These are phyloP conservation scores for Pholiota molesta DNA, from an alignment of 768 basidiomycete species.

Conservation along the genomic window DNA sequence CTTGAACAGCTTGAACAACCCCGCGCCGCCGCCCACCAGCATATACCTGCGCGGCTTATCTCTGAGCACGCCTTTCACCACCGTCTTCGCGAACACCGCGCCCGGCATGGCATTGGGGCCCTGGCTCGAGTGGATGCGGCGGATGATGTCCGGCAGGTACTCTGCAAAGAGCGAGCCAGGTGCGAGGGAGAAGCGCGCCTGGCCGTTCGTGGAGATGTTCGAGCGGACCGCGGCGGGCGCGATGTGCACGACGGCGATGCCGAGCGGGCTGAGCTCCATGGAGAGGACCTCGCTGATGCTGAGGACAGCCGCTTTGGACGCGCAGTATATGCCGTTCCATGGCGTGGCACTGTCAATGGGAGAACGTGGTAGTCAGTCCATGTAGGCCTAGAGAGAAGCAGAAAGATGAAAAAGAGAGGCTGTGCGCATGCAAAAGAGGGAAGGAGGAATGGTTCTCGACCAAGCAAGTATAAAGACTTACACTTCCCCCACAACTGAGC, in stretches of 20 bases:
- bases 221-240: slow-evolving; percentile 67
- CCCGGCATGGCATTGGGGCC: slow-evolving; percentile 47
- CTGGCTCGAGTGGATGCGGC: slow-evolving; percentile 62
- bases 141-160: slow-evolving; percentile 55
- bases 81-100: slow-evolving; percentile 50
- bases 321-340: slow-evolving; percentile 59
- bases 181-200: slow-evolving; percentile 44
- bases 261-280: slow-evolving; percentile 77
- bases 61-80: slow-evolving; percentile 52
- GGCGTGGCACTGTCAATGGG: slow-evolving; percentile 48
- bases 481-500: slow-evolving; percentile 67
- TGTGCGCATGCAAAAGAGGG: neutral
- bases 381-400: too few species aligned
- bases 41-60: slow-evolving; percentile 52
- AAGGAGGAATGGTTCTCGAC: neutral
- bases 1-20: slow-evolving; percentile 45
- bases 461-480: slow-evolving; percentile 33
- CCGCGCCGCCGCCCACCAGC: slow-evolving; percentile 47
- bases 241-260: slow-evolving; percentile 70
- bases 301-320: slow-evolving; percentile 42
- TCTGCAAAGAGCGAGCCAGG: slow-evolving; percentile 55
- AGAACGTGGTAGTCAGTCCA: neutral
- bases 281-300: slow-evolving; percentile 63
- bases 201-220: slow-evolving; percentile 62
- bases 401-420: neutral